Base-by-base conservation (phyloP, 176 grass and related monocot species). In the Phoenix roebelenii region DNA sequence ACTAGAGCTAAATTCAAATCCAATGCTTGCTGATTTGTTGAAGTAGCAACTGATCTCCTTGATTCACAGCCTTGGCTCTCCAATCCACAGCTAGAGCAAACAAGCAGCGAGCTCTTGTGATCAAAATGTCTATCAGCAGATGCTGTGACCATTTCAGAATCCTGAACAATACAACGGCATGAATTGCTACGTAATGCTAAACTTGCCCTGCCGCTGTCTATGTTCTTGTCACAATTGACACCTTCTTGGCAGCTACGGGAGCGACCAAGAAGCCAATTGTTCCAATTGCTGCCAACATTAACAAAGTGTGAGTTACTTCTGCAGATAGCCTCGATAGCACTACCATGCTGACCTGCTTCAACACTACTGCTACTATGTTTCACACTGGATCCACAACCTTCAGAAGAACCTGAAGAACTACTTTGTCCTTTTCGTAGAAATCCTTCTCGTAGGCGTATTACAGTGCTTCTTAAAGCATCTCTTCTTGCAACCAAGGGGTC, bases 201-300 rank as follows among this genome's bases (percentile, higher is more conserved):
- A 78, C 84, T 83, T 65, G 87, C 70, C 25, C 82, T 71, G 61
- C 79, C 78, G 71, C 73, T 92, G 61, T 98, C 93, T 48, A 88
- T 66, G 49, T 82, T 88, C 65, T 83, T 90, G 65, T 90, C 92
- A 66, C 61, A 81, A 68, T 76, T 88, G 25, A 20, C 75, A 4
- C 82, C 93, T 75, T 98, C 93, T 80, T 92, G 93, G 78, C 93
- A 98, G 77, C 87, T 98, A 69, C 80, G 88, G 58, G 93, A 98
- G 52, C 93, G 75, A 66, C 80, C 93, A 78, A 98, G 83, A 64
- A 82, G 69, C 74, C 77, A 48, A 70, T 17, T 87, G 14, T 75
- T 90, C 84, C 88, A 85, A 54, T 70, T 73, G 60, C 72, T 72
- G 35, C 79, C 74, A 61, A 77, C 82, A 16, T 72, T 82, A 2